Conservation (phyloP, 2,329 filamentous ascomycete species). For the Leptodontidium sp. region DNA sequence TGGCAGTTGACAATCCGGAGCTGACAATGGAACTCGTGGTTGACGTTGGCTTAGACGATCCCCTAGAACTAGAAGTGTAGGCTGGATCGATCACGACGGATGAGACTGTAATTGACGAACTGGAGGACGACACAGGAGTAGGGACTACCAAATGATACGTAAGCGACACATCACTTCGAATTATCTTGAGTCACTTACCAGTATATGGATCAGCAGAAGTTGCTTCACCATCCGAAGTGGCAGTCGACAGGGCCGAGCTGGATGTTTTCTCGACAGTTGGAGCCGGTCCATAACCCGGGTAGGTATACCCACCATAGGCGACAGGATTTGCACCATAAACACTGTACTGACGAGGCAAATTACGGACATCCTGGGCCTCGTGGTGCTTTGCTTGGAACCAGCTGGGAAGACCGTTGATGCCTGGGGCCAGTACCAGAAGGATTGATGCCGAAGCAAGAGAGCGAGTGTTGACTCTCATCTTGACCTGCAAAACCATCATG, state of each 20-base stretch:
- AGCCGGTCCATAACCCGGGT: constrained; percentile 41
- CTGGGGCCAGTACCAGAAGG: constrained; percentile 36
- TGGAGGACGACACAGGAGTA: background rate
- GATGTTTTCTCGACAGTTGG: constrained; percentile 33
- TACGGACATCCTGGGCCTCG: constrained; percentile 27
- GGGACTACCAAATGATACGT: constrained; percentile 9
- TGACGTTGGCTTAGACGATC: background rate
- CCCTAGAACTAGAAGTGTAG: background rate
- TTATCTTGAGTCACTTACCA: background rate
- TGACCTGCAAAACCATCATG: constrained; percentile 32
- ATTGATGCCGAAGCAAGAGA: constrained; percentile 30
- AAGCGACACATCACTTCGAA: background rate
- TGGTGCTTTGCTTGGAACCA: constrained; percentile 39
- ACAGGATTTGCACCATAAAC: constrained; percentile 34
- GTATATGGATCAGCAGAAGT: constrained; percentile 6
- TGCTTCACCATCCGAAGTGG: constrained; percentile 15
- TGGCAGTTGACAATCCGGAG: background rate
- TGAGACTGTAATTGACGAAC: background rate
- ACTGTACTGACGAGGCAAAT: constrained; percentile 39
- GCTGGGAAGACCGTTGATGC: constrained; percentile 30
- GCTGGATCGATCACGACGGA: background rate
- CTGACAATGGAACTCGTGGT: background rate
- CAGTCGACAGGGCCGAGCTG: constrained; percentile 8
- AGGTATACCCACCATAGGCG: constrained; percentile 40
- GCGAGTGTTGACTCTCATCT: constrained; percentile 39